Conservation (phyloP, 2,329 filamentous ascomycete genomes). For the Penicillium verrucosum region DNA sequence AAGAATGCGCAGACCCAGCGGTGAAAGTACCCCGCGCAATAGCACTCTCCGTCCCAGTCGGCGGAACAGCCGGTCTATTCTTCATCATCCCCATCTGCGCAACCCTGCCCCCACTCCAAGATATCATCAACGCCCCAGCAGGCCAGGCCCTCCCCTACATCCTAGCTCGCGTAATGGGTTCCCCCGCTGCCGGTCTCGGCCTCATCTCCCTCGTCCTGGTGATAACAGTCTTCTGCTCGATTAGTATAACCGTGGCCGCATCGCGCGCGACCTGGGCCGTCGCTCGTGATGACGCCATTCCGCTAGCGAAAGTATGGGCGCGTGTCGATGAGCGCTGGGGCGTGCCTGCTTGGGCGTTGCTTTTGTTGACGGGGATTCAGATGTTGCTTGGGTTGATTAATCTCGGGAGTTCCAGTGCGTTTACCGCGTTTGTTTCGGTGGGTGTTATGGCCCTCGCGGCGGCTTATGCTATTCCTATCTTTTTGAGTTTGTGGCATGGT, state of each 20-base stretch:
- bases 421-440: constrained; percentile 52
- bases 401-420: constrained; percentile 46
- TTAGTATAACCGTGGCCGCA: constrained; percentile 53
- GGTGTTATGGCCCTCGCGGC: constrained; percentile 57
- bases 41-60: constrained; percentile 51
- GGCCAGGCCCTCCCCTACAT: constrained; percentile 53
- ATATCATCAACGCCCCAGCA: constrained; percentile 45
- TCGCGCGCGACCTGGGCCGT: constrained; percentile 49
- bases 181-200: constrained; percentile 47
- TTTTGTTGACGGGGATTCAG: constrained; percentile 46
- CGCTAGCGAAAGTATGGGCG: constrained; percentile 39
- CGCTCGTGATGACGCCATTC: constrained; percentile 46
- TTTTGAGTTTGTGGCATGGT: constrained; percentile 48
- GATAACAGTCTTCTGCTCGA: constrained; percentile 53
- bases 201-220: constrained; percentile 51
- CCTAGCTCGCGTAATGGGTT: constrained; percentile 50
- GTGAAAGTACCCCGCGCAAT: constrained; percentile 53
- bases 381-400: constrained; percentile 52
- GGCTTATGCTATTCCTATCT: constrained; percentile 56
- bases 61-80: constrained; percentile 53
- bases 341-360: constrained; percentile 43
- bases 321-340: constrained; percentile 35
- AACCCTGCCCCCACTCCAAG: constrained; percentile 32
- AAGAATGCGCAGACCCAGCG: constrained; percentile 54
- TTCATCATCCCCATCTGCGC: constrained; percentile 54